phyloP scores from a whole-genome alignment of 176 grass and related monocot species.

The Alloteropsis semialata region DNA sequence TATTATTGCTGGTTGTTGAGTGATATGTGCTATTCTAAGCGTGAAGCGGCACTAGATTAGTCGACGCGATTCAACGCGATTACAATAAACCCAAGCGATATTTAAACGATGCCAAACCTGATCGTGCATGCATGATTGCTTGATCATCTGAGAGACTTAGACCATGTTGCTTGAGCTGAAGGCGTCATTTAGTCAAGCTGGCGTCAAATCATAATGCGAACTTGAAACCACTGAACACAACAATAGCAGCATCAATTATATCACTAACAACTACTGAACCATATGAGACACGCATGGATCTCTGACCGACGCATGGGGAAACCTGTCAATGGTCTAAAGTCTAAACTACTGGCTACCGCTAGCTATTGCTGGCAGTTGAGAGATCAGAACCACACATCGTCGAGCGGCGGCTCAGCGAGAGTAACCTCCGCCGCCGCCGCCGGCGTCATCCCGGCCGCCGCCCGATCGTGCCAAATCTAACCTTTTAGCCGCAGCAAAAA shows the following conservation, averaged over 20 bases:
- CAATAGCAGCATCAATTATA: not conserved
- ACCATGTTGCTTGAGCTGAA: not conserved
- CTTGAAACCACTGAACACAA: not conserved
- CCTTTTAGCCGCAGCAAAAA: not conserved
- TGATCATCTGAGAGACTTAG: not conserved
- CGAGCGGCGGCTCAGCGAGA: not conserved
- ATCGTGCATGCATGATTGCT: not conserved
- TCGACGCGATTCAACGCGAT: not conserved
- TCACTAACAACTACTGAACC: not conserved
- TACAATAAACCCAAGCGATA: not conserved
- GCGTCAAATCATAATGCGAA: slow-evolving; percentile 19
- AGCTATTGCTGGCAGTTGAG: too few relatives aligned
- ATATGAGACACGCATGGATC: not conserved
- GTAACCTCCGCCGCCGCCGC: not conserved
- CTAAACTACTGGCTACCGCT: not conserved
- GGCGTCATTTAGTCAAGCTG: slow-evolving; percentile 13
- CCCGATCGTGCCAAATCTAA: slow-evolving; percentile 13
- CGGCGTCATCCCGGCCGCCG: not conserved
- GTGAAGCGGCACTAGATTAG: not conserved
- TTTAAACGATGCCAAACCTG: not conserved
- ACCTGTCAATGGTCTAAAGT: not conserved
- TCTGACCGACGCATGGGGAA: not conserved
- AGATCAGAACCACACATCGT: not conserved
- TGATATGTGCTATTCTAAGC: not conserved
- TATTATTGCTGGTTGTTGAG: slow-evolving; percentile 25